Base-by-base conservation (phyloP, 75 land plant species). In the Pinus albicaulis region DNA sequence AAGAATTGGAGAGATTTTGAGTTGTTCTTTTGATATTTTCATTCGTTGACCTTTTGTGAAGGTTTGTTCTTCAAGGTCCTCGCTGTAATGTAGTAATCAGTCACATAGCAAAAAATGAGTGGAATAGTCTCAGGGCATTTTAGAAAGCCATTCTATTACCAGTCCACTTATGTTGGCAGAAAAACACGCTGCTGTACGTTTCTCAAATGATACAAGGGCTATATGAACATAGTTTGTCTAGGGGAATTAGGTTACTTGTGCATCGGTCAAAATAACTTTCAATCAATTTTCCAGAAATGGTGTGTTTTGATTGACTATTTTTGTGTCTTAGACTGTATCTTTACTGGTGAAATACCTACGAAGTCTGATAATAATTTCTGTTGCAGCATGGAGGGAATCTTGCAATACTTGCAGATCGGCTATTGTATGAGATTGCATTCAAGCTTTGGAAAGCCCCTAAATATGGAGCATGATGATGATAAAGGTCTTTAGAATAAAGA, bases 401-500 rank as follows among this genome's bases (percentile, higher is more conserved):
- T 36, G 81, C 84, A 26, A 96, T 96, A 79, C 87, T 92, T 77
- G 97, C 91, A 23, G 99, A 96, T 55, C 80, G 94, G 64, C 92
- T 96, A 60, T 58, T 96, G 59, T 83, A 93, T 79, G 99, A 96
- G 81, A 83, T 96, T 34, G 97, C 99, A 5, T 96, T 96, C 78
- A 96, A 96, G 89, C 91, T 93, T 36, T 96, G 99, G 99, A 96
- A 93, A 86, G 88, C 99, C n/a, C 99, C 97, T n/a, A 96, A 96
- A 74, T 96, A 96, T 87, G 94, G 99, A 44, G 97, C 99, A 48
- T 96, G 82, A 96, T 20, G 14, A 41, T 41, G 71, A 20, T 68
- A 8, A 31, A 10, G 19, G 11, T 34, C 53, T 48, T 48, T 48
- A 8, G 53, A 41, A 20, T 20, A 38, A 38, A 44, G 41, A 68